phyloP scores from a whole-genome alignment of 371 early-diverging fungal species.

The Mucor irregularis region DNA sequence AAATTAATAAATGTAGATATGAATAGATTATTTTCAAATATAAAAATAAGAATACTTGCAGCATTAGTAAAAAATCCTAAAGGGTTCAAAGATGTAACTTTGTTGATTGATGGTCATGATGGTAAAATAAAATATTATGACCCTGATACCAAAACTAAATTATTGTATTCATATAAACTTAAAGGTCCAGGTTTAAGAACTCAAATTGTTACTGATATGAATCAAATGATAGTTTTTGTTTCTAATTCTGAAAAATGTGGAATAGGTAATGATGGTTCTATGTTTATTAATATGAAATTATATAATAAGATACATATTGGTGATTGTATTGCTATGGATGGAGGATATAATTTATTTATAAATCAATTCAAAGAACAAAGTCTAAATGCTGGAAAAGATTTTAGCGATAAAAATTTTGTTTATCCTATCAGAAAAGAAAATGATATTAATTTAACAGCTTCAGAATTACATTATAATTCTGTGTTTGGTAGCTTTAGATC shows the following conservation, averaged over 20 bases:
- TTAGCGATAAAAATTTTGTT: too few relatives aligned
- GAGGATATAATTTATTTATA: constrained; percentile 11
- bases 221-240: neutral
- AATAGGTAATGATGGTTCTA: constrained; percentile 6
- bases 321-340: constrained; percentile 3
- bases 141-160: neutral
- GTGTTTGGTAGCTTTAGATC: constrained; percentile 16
- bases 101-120: constrained; percentile 15
- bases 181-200: constrained; percentile 6
- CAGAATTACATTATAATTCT: constrained; percentile 6
- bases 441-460: neutral
- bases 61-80: constrained; percentile 1
- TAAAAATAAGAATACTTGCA: constrained; percentile 4
- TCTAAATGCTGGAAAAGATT: too few relatives aligned
- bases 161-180: constrained; percentile 3
- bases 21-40: constrained; percentile 7
- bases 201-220: constrained; percentile 7
- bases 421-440: constrained; percentile 19
- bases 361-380: neutral
- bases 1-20: constrained; percentile 3
- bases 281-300: constrained; percentile 17
- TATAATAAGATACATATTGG: neutral
- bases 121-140: constrained; percentile 4
- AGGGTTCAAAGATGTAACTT: constrained; percentile 8
- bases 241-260: constrained; percentile 1